Conservation (phyloP, 371 early-diverging fungal species). For the Lichtheimia ornata region DNA sequence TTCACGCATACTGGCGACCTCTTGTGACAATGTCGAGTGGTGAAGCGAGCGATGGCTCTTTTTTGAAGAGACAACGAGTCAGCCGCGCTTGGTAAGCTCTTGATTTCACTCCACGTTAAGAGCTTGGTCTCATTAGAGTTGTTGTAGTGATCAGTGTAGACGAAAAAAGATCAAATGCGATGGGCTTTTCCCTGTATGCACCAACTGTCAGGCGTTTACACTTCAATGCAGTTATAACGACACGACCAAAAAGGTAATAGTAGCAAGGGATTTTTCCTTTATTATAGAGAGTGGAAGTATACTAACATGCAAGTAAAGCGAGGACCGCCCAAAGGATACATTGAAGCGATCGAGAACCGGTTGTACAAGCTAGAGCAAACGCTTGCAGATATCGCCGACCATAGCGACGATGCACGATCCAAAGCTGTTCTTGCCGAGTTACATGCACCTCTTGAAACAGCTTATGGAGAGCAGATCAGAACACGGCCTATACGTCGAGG, state of each 20-base stretch:
- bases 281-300: too few species aligned
- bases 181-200: constrained; percentile 54
- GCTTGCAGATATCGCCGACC: constrained; percentile 53
- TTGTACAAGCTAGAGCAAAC: constrained; percentile 63
- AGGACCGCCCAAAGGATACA: constrained; percentile 74
- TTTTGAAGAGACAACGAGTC: constrained; percentile 42
- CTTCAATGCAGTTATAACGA: constrained; percentile 48
- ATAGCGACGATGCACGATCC: constrained; percentile 52
- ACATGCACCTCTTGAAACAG: constrained; percentile 52
- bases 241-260: constrained; percentile 45
- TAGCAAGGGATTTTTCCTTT: constrained; percentile 2
- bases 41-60: constrained; percentile 14
- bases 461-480: constrained; percentile 47
- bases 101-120: too few species aligned
- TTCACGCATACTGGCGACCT: too few species aligned
- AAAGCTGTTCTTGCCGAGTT: constrained; percentile 57
- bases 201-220: constrained; percentile 43
- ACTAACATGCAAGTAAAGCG: constrained; percentile 29
- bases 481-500: constrained; percentile 40
- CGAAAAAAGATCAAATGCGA: constrained; percentile 71
- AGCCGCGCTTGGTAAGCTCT: constrained; percentile 49
- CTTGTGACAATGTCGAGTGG: too few species aligned
- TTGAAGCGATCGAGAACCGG: constrained; percentile 72
- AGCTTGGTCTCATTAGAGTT: background rate
- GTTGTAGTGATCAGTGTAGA: constrained; percentile 55